These are phyloP conservation scores for Penicillium pulvis DNA, from an alignment of 495 filamentous ascomycete species.

Conservation along the genomic window DNA sequence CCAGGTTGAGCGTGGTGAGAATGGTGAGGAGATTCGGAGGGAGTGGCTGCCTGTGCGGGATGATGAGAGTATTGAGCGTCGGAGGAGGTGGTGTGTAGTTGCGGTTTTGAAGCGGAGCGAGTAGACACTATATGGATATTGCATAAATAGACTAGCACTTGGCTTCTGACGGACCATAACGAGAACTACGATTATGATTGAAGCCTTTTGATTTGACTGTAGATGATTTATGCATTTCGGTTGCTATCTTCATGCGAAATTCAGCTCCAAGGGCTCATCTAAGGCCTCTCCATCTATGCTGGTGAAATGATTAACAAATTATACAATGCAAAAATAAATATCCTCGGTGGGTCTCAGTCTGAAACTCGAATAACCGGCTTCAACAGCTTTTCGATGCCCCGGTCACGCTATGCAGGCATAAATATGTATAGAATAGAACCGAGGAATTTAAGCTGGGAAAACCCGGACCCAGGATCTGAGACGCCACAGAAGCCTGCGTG, in stretches of 20 bases:
- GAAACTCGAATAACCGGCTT: background rate
- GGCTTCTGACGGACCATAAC: too few relatives aligned
- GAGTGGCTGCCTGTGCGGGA: constrained; percentile 55
- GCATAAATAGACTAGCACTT: background rate
- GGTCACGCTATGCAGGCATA: background rate
- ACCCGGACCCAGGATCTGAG: background rate
- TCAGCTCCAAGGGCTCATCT: background rate
- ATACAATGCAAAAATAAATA: background rate
- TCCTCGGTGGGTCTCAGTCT: background rate
- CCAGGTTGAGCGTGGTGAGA: constrained; percentile 60
- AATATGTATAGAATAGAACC: background rate
- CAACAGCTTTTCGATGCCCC: too few relatives aligned
- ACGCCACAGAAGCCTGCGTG: background rate
- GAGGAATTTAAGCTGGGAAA: background rate
- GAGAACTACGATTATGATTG: background rate
- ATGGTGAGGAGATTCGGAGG: constrained; percentile 52
- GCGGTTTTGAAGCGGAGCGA: constrained; percentile 56
- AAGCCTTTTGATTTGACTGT: background rate
- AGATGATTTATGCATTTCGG: background rate
- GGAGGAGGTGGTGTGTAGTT: constrained; percentile 79
- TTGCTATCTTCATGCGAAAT: background rate
- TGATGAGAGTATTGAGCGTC: constrained; percentile 67
- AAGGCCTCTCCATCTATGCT: background rate
- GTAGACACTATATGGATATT: background rate
- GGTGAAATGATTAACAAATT: too few relatives aligned